A percentile compares a stretch with the other conserved stretches of the same genome.
Conservation (phyloP, 768 basidiomycete species). For the Serendipita sp. region DNA sequence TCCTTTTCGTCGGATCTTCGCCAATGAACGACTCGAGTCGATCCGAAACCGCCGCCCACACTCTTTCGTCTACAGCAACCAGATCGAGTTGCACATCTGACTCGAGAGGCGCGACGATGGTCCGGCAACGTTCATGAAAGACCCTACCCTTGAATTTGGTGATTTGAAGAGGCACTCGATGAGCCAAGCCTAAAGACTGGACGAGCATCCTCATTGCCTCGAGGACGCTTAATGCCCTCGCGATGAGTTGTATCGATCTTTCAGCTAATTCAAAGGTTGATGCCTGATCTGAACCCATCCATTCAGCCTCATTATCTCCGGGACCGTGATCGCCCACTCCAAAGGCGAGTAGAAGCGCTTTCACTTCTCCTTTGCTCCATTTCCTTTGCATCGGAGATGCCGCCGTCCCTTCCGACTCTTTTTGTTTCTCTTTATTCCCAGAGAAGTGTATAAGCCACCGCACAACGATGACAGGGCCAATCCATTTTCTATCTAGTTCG, state of each 20-base stretch:
- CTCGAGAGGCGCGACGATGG: neutral
- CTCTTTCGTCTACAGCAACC: neutral
- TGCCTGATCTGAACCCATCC: neutral
- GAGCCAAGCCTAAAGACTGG: neutral
- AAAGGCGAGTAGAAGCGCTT: neutral
- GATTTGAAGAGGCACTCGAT: neutral
- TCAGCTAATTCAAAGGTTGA: neutral
- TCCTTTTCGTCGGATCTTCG: neutral
- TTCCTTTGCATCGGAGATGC: neutral
- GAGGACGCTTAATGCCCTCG: neutral
- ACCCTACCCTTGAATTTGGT: neutral
- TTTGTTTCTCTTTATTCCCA: neutral
- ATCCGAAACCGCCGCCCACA: neutral
- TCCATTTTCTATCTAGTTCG: conserved; percentile 28
- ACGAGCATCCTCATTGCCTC: neutral
- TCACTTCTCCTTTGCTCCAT: neutral
- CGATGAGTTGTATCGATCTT: neutral
- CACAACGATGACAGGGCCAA: conserved; percentile 38
- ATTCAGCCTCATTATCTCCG: neutral
- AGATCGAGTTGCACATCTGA: neutral
- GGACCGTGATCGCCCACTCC: neutral
- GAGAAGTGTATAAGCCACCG: conserved; percentile 39
- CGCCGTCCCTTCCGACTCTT: neutral
- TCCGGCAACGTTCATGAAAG: neutral
- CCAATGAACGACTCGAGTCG: neutral